phyloP scores from a whole-genome alignment of 768 basidiomycete genomes.

The Phylloporus rhodoxanthus region DNA sequence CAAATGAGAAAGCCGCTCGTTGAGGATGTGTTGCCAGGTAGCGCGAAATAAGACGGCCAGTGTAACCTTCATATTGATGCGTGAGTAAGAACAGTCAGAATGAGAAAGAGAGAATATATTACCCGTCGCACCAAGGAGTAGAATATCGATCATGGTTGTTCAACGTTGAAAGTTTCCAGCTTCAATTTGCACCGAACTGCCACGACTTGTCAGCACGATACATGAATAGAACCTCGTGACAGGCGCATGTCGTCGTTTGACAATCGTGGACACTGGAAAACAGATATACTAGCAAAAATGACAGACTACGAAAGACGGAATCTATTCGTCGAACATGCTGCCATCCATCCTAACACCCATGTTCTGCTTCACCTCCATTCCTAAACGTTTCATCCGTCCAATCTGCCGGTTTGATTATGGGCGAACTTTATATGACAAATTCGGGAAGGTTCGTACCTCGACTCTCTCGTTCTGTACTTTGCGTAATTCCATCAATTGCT shows the following conservation, averaged over 20 bases:
- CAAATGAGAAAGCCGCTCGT: constrained; percentile 54
- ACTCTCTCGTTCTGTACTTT: constrained; percentile 80
- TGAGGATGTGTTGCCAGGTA: constrained; percentile 67
- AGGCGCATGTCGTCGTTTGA: constrained; percentile 5
- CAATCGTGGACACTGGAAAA: background rate
- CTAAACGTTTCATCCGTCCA: constrained; percentile 79
- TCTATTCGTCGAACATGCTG: constrained; percentile 46
- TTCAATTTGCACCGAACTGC: background rate
- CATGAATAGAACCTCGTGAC: constrained; percentile 11
- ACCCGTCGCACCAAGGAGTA: constrained; percentile 69
- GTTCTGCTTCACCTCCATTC: constrained; percentile 80
- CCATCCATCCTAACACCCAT: constrained; percentile 88
- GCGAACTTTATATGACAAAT: background rate
- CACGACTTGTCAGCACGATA: background rate
- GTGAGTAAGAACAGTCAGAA: constrained; percentile 8
- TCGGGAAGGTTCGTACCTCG: constrained; percentile 44
- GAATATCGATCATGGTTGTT: constrained; percentile 45
- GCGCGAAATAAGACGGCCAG: constrained; percentile 59
- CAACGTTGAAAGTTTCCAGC: constrained; percentile 7
- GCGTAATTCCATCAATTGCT: constrained; percentile 76
- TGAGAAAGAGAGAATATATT: constrained; percentile 8
- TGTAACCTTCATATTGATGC: constrained; percentile 43
- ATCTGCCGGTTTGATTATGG: constrained; percentile 36
- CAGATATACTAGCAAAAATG: background rate
- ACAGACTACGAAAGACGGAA: background rate